Base-by-base conservation (phyloP, 2,329 filamentous ascomycete genomes). In the Thermothelomyces thermophilus region DNA sequence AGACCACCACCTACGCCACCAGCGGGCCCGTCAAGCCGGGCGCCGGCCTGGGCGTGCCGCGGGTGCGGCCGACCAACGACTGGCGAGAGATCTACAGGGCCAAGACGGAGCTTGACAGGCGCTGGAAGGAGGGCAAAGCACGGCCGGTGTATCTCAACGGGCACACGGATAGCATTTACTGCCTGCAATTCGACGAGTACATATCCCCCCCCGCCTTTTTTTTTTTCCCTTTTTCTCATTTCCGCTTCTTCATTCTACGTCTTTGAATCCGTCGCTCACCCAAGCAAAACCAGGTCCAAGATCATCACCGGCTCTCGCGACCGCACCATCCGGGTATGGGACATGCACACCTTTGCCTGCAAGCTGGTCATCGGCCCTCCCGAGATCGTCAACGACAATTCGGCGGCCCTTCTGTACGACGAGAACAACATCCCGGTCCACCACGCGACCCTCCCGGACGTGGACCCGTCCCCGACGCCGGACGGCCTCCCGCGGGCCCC, bases 251-350 rank as follows among this genome's bases (percentile, higher is more conserved):
- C n/a, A n/a, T n/a, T n/a, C n/a, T n/a, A n/a, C n/a, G n/a, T n/a
- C n/a, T n/a, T n/a, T n/a, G n/a, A 11, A 1, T 19, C 7, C 26
- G 2, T 35, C 13, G 33, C 16, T 14, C 4, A 34, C 4, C 31
- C 11, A 16, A 6, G n/a, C n/a, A n/a, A 4, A 14, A 35, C 24
- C 39, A 90, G 86, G 66, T 77, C 86, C 64, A 98, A 97, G 69
- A 95, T 97, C 63, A 90, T 98, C 58, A 97, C 93, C 2, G 93
- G 93, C 24, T 96, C 91, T 9, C 84, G 93, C 55, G 93, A 98
- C 69, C 87, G 88, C 65, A 97, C 93, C 0, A 93, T 98, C 59
- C 86, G 93, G 44, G 82, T 98, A 28, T 98, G 93, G 93, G 89
- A 97, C 67, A 86, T 95, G 72, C 84, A 87, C 60, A 95, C 87